Percentiles rank a stretch among this genome's conserved stretches.
phyloP scores from a whole-genome alignment of 108 stramenopile genomes.

The Discostella stelligeroides region DNA sequence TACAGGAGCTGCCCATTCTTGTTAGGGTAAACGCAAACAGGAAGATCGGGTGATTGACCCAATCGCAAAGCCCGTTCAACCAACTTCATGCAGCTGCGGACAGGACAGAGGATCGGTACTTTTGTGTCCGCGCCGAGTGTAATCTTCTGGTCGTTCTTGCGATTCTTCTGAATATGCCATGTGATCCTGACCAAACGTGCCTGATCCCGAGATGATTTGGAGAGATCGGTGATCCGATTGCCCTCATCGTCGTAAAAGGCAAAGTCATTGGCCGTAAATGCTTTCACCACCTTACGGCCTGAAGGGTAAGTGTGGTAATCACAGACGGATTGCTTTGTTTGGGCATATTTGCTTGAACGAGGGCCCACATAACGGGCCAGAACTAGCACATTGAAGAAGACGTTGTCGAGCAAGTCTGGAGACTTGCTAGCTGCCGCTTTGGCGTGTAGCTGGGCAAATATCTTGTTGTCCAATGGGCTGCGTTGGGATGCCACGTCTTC shows the following conservation, averaged over 20 bases:
- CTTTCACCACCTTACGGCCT: conserved; percentile 13
- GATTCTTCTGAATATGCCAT: conserved; percentile 22
- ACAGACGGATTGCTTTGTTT: neutral
- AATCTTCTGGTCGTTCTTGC: conserved; percentile 1
- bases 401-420: neutral
- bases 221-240: neutral
- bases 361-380: neutral
- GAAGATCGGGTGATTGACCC: neutral
- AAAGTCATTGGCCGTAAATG: neutral
- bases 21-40: neutral
- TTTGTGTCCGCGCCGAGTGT: neutral
- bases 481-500: conserved; percentile 16
- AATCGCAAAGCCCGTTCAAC: neutral
- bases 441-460: neutral
- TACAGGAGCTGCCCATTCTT: neutral
- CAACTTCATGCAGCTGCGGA: neutral
- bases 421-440: neutral
- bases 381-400: neutral
- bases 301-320: conserved; percentile 4
- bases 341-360: neutral
- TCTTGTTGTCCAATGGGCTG: neutral
- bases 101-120: neutral
- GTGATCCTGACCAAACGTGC: neutral
- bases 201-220: neutral
- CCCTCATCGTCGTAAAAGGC: neutral